phyloP scores from a whole-genome alignment of 805 yeast genomes.

The Suhomyces prunicola region DNA sequence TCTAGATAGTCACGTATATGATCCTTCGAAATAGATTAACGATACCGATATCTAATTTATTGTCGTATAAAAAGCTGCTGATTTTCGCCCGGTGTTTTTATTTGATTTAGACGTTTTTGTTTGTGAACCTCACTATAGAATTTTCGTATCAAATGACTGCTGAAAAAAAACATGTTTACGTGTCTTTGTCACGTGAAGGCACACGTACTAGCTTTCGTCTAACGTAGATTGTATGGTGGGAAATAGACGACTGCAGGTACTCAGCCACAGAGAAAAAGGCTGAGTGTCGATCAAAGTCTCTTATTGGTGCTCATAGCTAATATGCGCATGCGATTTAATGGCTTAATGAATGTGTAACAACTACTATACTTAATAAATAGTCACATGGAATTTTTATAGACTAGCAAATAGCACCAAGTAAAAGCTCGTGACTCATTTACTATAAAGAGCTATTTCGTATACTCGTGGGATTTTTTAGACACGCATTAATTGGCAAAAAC shows the following conservation, averaged over 20 bases:
- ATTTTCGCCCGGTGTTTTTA: not conserved
- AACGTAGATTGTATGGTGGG: not conserved
- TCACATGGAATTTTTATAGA: not conserved
- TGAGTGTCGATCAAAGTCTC: not conserved
- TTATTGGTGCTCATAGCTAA: not conserved
- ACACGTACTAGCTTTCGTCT: not conserved
- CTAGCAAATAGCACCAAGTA: not conserved
- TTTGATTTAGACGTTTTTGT: conserved; percentile 1
- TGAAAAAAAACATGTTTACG: not conserved
- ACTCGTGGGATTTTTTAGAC: not conserved
- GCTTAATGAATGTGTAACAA: not conserved
- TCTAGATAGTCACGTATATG: not conserved
- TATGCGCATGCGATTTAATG: not conserved
- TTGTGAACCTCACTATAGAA: not conserved
- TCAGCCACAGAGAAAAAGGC: not conserved
- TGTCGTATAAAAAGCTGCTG: not conserved
- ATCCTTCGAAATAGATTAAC: not conserved
- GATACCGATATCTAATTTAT: not conserved
- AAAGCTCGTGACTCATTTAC: not conserved
- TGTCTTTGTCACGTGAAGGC: not conserved
- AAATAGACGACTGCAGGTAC: not conserved
- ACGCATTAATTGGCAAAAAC: not conserved
- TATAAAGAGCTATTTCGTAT: not conserved
- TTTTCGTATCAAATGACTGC: not conserved
- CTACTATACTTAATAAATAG: not conserved